phyloP scores from a whole-genome alignment of 1,139 yeast species.

The Taphrina betulina region DNA sequence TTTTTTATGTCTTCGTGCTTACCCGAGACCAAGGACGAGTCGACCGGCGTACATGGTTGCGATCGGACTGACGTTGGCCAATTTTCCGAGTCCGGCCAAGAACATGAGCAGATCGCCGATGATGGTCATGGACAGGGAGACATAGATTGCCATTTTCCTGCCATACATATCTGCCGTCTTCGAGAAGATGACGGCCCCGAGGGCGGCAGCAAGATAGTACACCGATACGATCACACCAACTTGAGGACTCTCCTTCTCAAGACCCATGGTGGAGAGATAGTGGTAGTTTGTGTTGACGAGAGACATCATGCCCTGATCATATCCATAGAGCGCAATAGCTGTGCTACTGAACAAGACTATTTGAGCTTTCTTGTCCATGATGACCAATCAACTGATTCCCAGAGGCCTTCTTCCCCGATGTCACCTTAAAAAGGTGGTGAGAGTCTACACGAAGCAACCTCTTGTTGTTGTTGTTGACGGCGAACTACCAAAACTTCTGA shows the following conservation, averaged over 20 bases:
- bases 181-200: constrained; percentile 22
- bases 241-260: constrained; percentile 17
- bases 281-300: constrained; percentile 27
- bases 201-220: constrained; percentile 29
- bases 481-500: no score
- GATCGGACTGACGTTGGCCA: constrained; percentile 15
- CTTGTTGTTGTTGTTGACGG: no score
- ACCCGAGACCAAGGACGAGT: constrained; percentile 23
- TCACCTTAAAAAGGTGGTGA: no score
- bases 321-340: constrained; percentile 28
- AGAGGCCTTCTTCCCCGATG: no score
- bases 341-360: constrained; percentile 19
- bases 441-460: no score
- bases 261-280: constrained; percentile 23
- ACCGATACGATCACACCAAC: constrained; percentile 28
- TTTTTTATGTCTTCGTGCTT: no score
- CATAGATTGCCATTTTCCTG: constrained; percentile 25
- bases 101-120: constrained; percentile 26
- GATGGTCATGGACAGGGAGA: constrained; percentile 16
- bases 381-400: no score
- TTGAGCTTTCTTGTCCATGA: constrained; percentile 16
- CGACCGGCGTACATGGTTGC: constrained; percentile 29
- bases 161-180: constrained; percentile 22
- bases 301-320: constrained; percentile 31
- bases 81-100: constrained; percentile 5